phyloP scores from a whole-genome alignment of 2,329 filamentous ascomycete genomes.

The Dryadomyces quercivorus region DNA sequence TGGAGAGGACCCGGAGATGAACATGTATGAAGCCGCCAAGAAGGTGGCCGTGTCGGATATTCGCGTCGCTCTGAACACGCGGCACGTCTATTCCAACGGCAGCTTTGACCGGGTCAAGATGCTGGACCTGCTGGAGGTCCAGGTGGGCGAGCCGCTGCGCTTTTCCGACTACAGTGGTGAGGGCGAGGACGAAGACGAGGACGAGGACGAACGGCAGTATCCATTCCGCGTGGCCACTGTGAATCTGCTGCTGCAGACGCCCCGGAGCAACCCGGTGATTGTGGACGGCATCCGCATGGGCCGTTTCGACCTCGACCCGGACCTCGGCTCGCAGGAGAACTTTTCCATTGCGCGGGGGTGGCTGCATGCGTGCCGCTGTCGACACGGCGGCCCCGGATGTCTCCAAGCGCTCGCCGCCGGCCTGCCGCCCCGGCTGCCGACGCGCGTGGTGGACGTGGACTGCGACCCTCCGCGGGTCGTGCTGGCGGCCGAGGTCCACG shows the following conservation, averaged over 20 bases:
- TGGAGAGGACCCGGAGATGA: background rate
- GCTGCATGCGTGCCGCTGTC: constrained; percentile 1
- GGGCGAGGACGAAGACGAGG: background rate
- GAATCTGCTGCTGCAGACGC: background rate
- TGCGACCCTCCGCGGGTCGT: background rate
- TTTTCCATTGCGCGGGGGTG: constrained; percentile 1
- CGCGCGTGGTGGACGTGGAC: constrained; percentile 1
- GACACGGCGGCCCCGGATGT: background rate
- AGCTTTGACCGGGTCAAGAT: background rate
- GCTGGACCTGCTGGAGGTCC: constrained; percentile 1
- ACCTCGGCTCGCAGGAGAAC: constrained; percentile 1
- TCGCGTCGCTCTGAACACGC: background rate
- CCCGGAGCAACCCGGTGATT: background rate
- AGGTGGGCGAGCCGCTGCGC: background rate
- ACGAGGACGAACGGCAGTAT: background rate
- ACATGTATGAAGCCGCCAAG: background rate
- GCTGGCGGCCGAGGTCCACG: background rate
- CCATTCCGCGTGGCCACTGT: background rate
- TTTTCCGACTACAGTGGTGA: background rate
- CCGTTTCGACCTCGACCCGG: background rate
- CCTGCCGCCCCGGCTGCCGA: background rate
- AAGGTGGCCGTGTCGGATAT: background rate
- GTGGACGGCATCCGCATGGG: background rate
- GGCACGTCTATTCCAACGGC: background rate
- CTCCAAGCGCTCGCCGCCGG: background rate